Evolutionary conservation across 805 yeast species (phyloP).

Genomic region (Schizosaccharomyces osmophilus): DNA sequence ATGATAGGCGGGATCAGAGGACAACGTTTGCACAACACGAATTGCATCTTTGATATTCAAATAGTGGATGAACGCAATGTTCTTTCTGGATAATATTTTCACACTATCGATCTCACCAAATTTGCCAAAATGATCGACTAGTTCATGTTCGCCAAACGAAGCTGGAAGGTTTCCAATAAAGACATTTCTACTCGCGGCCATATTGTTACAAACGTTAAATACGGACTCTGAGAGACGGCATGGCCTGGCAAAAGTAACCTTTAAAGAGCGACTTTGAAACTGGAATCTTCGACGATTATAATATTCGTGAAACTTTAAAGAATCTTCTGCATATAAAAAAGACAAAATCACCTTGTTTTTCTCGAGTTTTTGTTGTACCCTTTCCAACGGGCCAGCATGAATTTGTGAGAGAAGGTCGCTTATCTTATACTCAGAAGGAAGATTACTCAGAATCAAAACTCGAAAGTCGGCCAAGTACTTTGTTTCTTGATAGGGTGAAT

Average conservation of each 20-base stretch:
- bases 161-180: constrained; percentile 61
- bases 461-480: not conserved
- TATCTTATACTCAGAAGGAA: not conserved
- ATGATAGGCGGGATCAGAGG: constrained; percentile 40
- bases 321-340: constrained; percentile 69
- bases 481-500: not conserved
- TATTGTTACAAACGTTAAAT: constrained; percentile 47
- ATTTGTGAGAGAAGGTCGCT: constrained; percentile 17
- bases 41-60: constrained; percentile 69
- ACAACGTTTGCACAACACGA: constrained; percentile 53
- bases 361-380: constrained; percentile 42
- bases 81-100: constrained; percentile 56
- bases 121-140: constrained; percentile 37
- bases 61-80: constrained; percentile 58
- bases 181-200: constrained; percentile 84
- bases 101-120: constrained; percentile 73
- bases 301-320: constrained; percentile 78
- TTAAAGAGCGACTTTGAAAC: constrained; percentile 56
- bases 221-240: constrained; percentile 56
- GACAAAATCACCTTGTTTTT: constrained; percentile 78
- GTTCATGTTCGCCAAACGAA: constrained; percentile 38
- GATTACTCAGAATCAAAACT: not conserved
- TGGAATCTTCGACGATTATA: constrained; percentile 63
- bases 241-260: constrained; percentile 84
- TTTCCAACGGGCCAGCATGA: constrained; percentile 68